Base-by-base conservation (phyloP, 257 asterid genomes). In the Misopates orontium region DNA sequence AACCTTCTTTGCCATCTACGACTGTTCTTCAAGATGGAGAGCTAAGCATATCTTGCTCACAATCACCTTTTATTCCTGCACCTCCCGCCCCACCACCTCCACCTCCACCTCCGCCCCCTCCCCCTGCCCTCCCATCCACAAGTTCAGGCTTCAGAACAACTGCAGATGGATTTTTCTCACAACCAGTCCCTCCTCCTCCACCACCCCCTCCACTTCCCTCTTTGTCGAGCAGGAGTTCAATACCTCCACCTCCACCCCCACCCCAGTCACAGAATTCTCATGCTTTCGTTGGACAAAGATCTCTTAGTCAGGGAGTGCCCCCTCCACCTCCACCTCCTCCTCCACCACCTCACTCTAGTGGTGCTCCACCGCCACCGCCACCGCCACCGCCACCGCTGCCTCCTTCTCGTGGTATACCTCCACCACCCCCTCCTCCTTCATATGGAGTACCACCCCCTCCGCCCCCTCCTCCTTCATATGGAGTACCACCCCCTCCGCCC, bases 301-400 rank as follows among this genome's bases (percentile, higher is more conserved):
- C 67, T 36, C 48, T 59, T 64, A 58, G 13, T 39, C 16, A 41
- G 67, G 49, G 62, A 49, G 58, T 49, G 10, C 57, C 78, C 23
- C 62, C 69, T 48, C 78, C 76, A 15, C 78, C 77, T 8, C 75
- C 69, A 10, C 66, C 72, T n/a, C 76, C 54, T 18, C 70, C 71
- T 0, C 70, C 72, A 6, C 67, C 80, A 16, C 54, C 70, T 28
- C 66, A 64, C 47, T 16, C 56, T 44, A 59, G 14, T 42, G 57
- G 77, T 21, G n/a, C 48, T 56, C 56, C 79, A 0, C 74, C 85
- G 1, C 74, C 81, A 1, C 83, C 94, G 8, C 80, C 91, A 1
- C 80, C 83, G 44, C n/a, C n/a, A 6, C 47, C 70, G 11, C 49
- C 75, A 9, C 66, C 60, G 22, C 77, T n/a, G n/a, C 63, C 65